Base-by-base conservation (phyloP, 2,329 filamentous ascomycete genomes). In the Microsporum audouinii region DNA sequence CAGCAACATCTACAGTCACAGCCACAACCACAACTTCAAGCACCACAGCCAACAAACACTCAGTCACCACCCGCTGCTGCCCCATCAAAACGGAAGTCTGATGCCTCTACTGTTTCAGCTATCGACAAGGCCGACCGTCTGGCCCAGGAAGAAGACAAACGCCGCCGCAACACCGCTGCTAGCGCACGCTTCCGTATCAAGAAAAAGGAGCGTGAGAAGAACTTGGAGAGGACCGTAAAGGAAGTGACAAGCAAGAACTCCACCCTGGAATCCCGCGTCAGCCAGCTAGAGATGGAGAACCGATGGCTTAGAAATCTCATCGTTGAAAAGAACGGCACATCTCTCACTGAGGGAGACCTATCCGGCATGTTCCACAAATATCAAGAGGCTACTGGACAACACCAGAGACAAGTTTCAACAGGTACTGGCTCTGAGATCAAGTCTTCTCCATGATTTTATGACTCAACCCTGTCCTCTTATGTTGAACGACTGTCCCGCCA, bases 161-260 rank as follows among this genome's bases (percentile, higher is more conserved):
- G 90, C 57, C 85, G 89, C 62, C 85, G 90, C 65, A 95, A 95
- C 77, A 95, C 91, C 1, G 90, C 90, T 36, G 90, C 90, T 60
- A 91, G 87, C 66, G 90, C 90, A 17, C 87, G 90, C 57, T 95
- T 95, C 81, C 87, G 90, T 63, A 85, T 94, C 72, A 95, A 95
- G 84, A 95, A 95, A 86, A 95, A 95, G 84, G 89, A 94, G 77
- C 87, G 90, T 58, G 90, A 95, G 78, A 88, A 91, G 74, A 87
- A 88, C 6, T 84, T 95, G 59, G 89, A 92, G 74, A 85, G 84
- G 69, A 87, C 84, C 2, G 86, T 89, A 68, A 90, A 91, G 74
- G 90, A 95, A 67, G 88, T 92, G 76, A 84, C 84, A 33, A 88
- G 94, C 53, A 91, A 91, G 76, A 88, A 91, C 58, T 79, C 83